Evolutionary conservation across 805 yeast species (phyloP).

Genomic region (Zygosaccharomyces gambellarensis): DNA sequence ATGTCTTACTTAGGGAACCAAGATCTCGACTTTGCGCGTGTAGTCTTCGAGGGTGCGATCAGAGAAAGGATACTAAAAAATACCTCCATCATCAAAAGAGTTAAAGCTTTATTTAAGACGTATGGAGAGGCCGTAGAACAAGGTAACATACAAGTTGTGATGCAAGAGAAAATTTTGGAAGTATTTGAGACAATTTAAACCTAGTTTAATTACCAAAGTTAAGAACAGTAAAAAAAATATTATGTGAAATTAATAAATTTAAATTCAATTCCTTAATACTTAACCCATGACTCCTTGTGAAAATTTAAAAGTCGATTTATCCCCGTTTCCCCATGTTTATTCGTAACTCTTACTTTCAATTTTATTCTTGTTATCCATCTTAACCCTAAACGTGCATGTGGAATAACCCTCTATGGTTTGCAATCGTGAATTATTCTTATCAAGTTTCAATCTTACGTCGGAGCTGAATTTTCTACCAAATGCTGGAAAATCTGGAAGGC

Average conservation of each 20-base stretch:
- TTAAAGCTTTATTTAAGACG: conserved; percentile 42
- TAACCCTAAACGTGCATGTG: conserved; percentile 25
- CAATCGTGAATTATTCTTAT: conserved; percentile 8
- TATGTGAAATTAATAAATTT: not conserved
- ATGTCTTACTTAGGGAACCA: conserved; percentile 40
- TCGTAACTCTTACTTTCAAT: not conserved
- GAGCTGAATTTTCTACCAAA: conserved; percentile 11
- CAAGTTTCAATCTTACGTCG: conserved; percentile 12
- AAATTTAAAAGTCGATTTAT: too few relatives aligned
- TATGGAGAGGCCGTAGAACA: conserved; percentile 48
- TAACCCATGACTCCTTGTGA: too few relatives aligned
- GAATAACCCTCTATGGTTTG: conserved; percentile 16
- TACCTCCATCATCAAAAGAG: conserved; percentile 38
- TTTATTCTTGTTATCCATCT: conserved; percentile 11
- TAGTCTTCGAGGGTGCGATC: conserved; percentile 45
- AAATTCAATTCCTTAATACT: not conserved
- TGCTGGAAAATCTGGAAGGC: not conserved
- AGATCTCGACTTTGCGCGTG: conserved; percentile 52
- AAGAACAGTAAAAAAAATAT: not conserved
- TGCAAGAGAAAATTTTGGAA: conserved; percentile 7
- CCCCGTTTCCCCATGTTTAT: not conserved
- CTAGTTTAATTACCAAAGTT: too few relatives aligned
- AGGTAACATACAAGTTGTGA: conserved; percentile 2
- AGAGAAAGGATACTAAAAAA: conserved; percentile 37
- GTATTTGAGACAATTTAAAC: conserved; percentile 5